Evolutionary conservation across 1,284 basidiomycete species (phyloP), one percentile per base, ranked within the genome.

Genomic region (Cutaneotrichosporon spelunceum): DNA sequence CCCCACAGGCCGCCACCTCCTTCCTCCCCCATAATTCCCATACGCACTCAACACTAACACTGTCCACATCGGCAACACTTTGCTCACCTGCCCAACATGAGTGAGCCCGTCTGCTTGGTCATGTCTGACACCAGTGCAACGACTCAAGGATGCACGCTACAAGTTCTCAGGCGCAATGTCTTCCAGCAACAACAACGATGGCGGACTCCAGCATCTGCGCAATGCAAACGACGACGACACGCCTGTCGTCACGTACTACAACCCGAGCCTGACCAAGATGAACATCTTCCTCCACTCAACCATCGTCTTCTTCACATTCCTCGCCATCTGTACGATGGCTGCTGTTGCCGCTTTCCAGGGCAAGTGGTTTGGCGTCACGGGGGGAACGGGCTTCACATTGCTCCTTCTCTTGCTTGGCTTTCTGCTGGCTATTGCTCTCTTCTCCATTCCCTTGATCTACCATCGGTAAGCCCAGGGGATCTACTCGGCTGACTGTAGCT

Each of bases 291-390:
- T 64, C 23, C 59, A 66, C 23, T 23, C 30, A 13, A 45, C 48
- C 14, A 45, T 29, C 30, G 27, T 86, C 59, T 92, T 94, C 82
- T 91, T 93, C 84, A 88, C 88, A 74, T 93, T 94, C 73, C 83
- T 94, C 52, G 86, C 89, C 11, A 88, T 93, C 85, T 88, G 87
- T 59, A 92, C 89, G 72, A 91, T 90, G 71, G 91, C 88, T 4
- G 88, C 88, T 66, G 88, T 91, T 3, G 91, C 91, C 0, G 82
- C 83, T 23, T 95, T 94, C 76, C 92, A 95, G 69, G 86, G 88
- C 6, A 88, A 88, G 69, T 92, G 86, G 85, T 84, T 93, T 45
- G 47, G 88, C 4, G 89, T 90, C 57, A 93, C 91, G 93, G 91
- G 91, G 13, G 85, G 93, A 16, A 83, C 88, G 4, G 90, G 87